Evolutionary conservation across 768 basidiomycete genomes (phyloP), one percentile per base, ranked within the genome.

Genomic region (Rickenella mellea): DNA sequence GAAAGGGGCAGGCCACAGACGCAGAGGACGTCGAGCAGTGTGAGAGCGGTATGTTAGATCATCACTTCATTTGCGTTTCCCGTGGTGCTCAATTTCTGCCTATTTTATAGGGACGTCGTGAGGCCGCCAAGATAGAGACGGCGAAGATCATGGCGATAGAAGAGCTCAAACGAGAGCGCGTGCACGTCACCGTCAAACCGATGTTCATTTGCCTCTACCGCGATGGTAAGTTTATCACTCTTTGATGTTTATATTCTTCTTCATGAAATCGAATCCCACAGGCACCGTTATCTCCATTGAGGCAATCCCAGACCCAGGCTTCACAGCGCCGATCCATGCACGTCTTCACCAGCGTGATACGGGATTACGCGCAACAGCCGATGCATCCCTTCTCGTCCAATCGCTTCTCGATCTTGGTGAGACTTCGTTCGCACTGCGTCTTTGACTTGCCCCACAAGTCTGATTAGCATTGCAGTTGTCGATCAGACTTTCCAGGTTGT

Each of bases 181-280:
- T 82, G 10, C 62, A 71, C 27, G 75, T 85, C 17, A 68, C 71
- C 43, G 64, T 80, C 29, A 62, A 72, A 26, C 78, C 83, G 3
- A 67, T 85, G 63, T 82, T 69, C 52, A 71, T 85, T 44, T 83
- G 83, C 62, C 65, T 85, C 6, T 67, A 77, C 48, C 67, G 76
- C 44, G 74, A 83, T 53, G 82, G 82, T 71, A 52, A 40, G 61
- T 56, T 49, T 28, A 24, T 17, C 9, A 17, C 30, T 46, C 47
- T 10, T 24, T 38, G 3, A 40, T 39, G 22, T 20, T n/a, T n/a
- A n/a, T n/a, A n/a, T n/a, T n/a, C n/a, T n/a, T n/a, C n/a, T n/a
- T n/a, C n/a, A n/a, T n/a, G n/a, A n/a, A n/a, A n/a, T 25, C 39
- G 12, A 12, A 20, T 22, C 29, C 45, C n/a, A 26, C 36, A 80